Percentiles rank a stretch among this genome's conserved stretches.
These are phyloP conservation scores for Mallotus japonicus DNA, from an alignment of 441 rosid species.

Conservation along the genomic window DNA sequence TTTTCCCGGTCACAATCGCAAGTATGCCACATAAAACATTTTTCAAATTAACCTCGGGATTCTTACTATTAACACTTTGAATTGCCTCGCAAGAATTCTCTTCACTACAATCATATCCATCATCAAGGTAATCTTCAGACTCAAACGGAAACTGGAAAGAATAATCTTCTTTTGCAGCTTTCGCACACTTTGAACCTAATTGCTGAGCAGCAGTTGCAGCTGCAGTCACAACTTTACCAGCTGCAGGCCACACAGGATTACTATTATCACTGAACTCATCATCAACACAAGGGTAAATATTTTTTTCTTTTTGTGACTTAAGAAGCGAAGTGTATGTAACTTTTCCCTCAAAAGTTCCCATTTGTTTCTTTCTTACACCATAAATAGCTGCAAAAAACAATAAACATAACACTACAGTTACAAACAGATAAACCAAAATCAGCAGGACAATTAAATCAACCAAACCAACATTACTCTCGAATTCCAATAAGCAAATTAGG, in stretches of 20 bases:
- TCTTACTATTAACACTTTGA: constrained; percentile 18
- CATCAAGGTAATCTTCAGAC: constrained; percentile 53
- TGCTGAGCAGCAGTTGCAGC: background rate
- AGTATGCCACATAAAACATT: constrained; percentile 71
- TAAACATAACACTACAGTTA: constrained; percentile 9
- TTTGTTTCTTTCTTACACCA: constrained; percentile 21
- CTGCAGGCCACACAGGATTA: constrained; percentile 25
- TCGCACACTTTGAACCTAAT: constrained; percentile 20
- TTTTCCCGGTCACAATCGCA: constrained; percentile 77
- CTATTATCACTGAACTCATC: constrained; percentile 34
- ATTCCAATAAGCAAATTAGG: background rate
- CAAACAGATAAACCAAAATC: background rate
- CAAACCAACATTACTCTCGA: background rate
- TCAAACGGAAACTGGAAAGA: constrained; percentile 43
- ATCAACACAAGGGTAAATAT: constrained; percentile 39
- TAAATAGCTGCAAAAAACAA: background rate
- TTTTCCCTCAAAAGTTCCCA: constrained; percentile 54
- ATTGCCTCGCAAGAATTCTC: constrained; percentile 23
- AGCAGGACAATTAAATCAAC: background rate
- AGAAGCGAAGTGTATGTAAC: constrained; percentile 43
- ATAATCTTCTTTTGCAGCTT: constrained; percentile 37
- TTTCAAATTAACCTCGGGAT: constrained; percentile 80
- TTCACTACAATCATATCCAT: constrained; percentile 54
- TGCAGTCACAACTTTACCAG: background rate
- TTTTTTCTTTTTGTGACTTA: constrained; percentile 37